Evolutionary conservation across 2,329 filamentous ascomycete genomes (phyloP), one percentile per base, ranked within the genome.

Genomic region (Helotiales sp.): DNA sequence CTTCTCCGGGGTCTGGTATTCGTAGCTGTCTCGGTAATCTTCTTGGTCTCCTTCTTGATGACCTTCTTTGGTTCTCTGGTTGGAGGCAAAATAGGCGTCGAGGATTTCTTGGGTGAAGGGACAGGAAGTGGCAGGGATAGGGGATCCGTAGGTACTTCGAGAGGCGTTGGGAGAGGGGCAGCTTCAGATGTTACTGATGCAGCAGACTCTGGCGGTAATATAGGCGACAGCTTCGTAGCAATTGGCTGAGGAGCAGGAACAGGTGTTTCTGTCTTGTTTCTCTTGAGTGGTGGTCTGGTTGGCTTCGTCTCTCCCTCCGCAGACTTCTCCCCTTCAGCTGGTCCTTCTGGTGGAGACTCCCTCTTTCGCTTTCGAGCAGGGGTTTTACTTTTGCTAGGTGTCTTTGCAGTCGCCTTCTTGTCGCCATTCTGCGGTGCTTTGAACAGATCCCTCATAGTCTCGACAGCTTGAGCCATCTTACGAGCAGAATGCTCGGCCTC

Each of bases 401-500:
- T 64, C 52, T 65, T 67, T 13, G 37, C 59, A 8, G 28, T 52
- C 2, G 61, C 15, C 26, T 64, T 69, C 61, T 72, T 71, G 32
- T 72, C 71, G 26, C 71, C 70, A 11, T 71, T 67, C 17, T 71
- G 66, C 1, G 63, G 37, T 67, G 72, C 54, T 26, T 64, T 65
- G 76, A 80, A 72, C 69, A 80, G 66, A 72, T 76, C 80, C 66
- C 84, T 80, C 69, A 85, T 79, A 28, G 80, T 77, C 61, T 82
- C 80, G 28, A 83, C 84, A 64, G 81, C 78, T 72, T 84, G 81
- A 8, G 79, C 79, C 80, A 86, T 83, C 74, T 85, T 86, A 17
- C 83, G 80, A 17, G 83, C 84, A 8, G 85, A 85, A 71, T 86
- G 84, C 74, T 87, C 85, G 17, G 87, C 87, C 74, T 89, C 87